Percentiles rank a stretch among this genome's conserved stretches.
Evolutionary conservation across 306 rosid species (phyloP).

Genomic region (Begonia masoniana): DNA sequence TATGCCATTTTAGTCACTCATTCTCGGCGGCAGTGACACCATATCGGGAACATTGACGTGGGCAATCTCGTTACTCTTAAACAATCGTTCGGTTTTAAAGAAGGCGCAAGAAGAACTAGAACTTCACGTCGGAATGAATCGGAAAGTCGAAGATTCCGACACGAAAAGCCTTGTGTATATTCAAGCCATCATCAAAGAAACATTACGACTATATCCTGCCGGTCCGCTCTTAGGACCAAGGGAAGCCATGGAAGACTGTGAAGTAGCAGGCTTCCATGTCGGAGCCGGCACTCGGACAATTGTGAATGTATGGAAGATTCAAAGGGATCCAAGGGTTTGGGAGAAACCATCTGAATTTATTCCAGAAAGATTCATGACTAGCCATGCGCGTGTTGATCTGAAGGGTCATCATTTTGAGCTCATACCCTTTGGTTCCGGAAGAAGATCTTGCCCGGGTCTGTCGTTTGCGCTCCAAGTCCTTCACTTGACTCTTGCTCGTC

Average conservation of each 20-base stretch:
- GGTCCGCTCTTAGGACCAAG: conserved; percentile 38
- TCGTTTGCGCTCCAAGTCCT: conserved; percentile 41
- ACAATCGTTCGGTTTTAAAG: conserved; percentile 18
- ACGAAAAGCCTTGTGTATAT: conserved; percentile 21
- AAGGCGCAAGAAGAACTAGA: conserved; percentile 46
- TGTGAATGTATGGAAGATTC: conserved; percentile 46
- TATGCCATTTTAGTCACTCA: conserved; percentile 16
- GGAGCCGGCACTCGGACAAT: conserved; percentile 33
- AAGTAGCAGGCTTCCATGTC: conserved; percentile 28
- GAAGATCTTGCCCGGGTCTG: conserved; percentile 41
- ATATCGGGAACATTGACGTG: conserved; percentile 30
- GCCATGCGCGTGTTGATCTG: conserved; percentile 19
- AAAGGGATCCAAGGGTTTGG: conserved; percentile 47
- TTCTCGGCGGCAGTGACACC: conserved; percentile 45
- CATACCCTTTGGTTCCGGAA: conserved; percentile 46
- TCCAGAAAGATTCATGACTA: conserved; percentile 38
- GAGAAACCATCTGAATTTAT: conserved; percentile 22
- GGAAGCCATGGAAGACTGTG: conserved; percentile 42
- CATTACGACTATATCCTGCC: conserved; percentile 37
- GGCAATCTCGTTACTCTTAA: conserved; percentile 45
- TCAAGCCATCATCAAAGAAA: conserved; percentile 41
- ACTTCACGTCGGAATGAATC: conserved; percentile 22
- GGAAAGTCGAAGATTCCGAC: conserved; percentile 40
- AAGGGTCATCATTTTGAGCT: conserved; percentile 38
- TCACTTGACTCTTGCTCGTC: conserved; percentile 32